Evolutionary conservation across 2,329 filamentous ascomycete genomes (phyloP).

Genomic region (Aspergillus latus): DNA sequence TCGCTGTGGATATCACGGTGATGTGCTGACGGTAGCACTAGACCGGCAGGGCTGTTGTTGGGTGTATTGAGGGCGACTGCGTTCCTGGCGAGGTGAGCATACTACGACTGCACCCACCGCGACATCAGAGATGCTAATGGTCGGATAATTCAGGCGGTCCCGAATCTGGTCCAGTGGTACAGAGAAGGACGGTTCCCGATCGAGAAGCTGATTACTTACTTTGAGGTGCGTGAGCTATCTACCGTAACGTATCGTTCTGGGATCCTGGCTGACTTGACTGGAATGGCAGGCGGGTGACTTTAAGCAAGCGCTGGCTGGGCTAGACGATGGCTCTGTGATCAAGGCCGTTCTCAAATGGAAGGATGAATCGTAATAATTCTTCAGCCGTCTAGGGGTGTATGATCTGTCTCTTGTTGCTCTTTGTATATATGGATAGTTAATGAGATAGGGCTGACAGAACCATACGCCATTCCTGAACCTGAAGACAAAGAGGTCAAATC

Average conservation of each 20-base stretch:
- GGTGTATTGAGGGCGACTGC: conserved; percentile 24
- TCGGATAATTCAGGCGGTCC: conserved; percentile 10
- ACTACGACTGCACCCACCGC: background rate
- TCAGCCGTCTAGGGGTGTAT: background rate
- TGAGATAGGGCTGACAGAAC: background rate
- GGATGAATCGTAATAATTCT: background rate
- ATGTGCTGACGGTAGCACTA: background rate
- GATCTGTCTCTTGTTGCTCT: background rate
- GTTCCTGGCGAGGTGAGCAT: conserved; percentile 10
- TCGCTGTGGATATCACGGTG: background rate
- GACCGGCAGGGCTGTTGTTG: conserved; percentile 18
- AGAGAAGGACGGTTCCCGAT: conserved; percentile 20
- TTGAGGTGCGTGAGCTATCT: conserved; percentile 7
- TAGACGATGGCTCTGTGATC: conserved; percentile 7
- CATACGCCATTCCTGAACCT: no score
- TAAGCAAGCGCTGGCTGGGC: background rate
- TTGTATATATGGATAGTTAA: background rate
- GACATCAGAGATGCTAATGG: background rate
- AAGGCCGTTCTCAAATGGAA: conserved; percentile 11
- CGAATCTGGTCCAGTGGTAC: conserved; percentile 23
- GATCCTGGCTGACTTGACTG: background rate
- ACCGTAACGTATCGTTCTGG: background rate
- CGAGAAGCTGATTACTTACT: conserved; percentile 17
- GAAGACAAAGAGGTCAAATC: no score
- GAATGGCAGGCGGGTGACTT: conserved; percentile 4